Evolutionary conservation across 2,329 filamentous ascomycete species (phyloP).

Genomic region (Diplodia corticola): DNA sequence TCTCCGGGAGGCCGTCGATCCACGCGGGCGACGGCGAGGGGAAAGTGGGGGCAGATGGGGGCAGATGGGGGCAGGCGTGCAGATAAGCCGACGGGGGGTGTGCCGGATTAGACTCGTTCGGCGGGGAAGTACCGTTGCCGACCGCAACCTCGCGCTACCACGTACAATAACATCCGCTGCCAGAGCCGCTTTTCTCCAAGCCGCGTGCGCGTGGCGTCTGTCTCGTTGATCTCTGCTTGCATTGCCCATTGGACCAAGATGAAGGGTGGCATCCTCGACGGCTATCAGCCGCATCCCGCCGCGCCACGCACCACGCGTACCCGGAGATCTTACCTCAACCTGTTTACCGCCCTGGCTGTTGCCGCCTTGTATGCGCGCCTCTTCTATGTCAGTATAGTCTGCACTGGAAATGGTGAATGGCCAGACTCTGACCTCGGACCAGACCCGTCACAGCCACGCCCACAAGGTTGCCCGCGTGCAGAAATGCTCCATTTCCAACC

Average conservation of each 20-base stretch:
- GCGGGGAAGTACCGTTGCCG: constrained; percentile 13
- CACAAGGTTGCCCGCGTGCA: constrained; percentile 35
- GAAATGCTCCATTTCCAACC: constrained; percentile 56
- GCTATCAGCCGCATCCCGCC: background rate
- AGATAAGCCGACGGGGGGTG: background rate
- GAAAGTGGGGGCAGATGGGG: constrained; percentile 1
- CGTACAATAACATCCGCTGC: constrained; percentile 5
- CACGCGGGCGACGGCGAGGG: background rate
- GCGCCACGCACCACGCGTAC: background rate
- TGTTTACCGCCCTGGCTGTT: background rate
- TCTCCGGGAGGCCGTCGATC: background rate
- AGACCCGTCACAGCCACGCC: constrained; percentile 16
- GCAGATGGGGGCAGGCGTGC: background rate
- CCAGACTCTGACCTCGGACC: background rate
- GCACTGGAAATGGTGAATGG: background rate
- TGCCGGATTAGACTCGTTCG: background rate
- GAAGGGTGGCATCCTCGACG: background rate
- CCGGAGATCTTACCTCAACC: constrained; percentile 7
- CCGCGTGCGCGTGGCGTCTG: background rate
- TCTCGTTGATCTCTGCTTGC: background rate
- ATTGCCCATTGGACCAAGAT: background rate
- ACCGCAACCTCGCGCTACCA: constrained; percentile 9
- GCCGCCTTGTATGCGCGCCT: constrained; percentile 10
- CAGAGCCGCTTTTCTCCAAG: background rate
- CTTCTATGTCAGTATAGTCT: constrained; percentile 4